Evolutionary conservation across 441 rosid genomes (phyloP).

Genomic region (Populus hybrid): DNA sequence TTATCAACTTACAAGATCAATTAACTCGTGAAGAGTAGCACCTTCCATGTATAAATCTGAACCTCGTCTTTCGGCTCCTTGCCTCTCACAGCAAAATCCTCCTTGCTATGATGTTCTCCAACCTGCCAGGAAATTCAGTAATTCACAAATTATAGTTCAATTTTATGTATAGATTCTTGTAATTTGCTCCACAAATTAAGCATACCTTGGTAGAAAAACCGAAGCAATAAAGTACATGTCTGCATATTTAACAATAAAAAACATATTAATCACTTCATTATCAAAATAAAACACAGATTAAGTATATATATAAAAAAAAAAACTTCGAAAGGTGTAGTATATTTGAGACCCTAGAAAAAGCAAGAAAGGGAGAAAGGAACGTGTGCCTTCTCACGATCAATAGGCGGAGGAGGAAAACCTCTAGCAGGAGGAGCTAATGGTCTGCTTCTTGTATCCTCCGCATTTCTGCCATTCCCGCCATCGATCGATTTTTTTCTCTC

Average conservation of each 20-base stretch:
- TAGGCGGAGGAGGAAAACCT: conserved; percentile 52
- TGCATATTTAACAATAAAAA: conserved; percentile 26
- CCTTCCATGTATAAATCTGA: conserved; percentile 97
- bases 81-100: conserved; percentile 91
- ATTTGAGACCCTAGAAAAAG: conserved; percentile 19
- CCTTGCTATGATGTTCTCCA: conserved; percentile 79
- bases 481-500: conserved; percentile 15
- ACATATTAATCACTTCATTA: too few relatives aligned
- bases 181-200: neutral
- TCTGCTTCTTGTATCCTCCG: conserved; percentile 55
- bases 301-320: neutral
- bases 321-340: neutral
- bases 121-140: conserved; percentile 36
- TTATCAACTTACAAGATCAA: conserved; percentile 62
- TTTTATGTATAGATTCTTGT: neutral
- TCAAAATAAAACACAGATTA: neutral
- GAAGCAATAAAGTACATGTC: conserved; percentile 92
- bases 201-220: conserved; percentile 89
- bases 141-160: neutral
- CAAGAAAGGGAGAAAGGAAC: neutral
- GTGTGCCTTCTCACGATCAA: conserved; percentile 82
- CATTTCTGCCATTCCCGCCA: conserved; percentile 56
- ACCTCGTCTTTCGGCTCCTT: conserved; percentile 98
- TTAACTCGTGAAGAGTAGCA: conserved; percentile 84
- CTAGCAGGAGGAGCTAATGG: conserved; percentile 47